These are phyloP conservation scores for Debaryomyces psychrophilus DNA, from an alignment of 1,139 yeast species.

Conservation along the genomic window DNA sequence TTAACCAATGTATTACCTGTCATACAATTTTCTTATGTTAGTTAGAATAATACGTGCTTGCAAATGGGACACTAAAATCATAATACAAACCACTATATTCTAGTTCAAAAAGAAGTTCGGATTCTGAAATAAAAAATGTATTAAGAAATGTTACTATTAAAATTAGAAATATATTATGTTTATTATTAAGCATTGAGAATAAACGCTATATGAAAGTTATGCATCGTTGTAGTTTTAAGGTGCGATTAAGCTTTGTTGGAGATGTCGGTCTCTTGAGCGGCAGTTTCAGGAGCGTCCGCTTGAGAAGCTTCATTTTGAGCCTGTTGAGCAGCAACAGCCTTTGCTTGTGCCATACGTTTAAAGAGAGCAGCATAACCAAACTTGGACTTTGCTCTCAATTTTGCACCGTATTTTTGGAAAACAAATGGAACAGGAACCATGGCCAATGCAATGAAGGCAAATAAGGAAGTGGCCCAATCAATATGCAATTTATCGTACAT, in stretches of 20 bases:
- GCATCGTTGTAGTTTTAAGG: neutral
- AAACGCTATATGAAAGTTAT: neutral
- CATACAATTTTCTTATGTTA: no score
- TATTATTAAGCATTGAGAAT: no score
- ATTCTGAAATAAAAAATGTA: no score
- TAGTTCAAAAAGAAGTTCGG: no score
- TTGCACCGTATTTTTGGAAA: slow-evolving; percentile 59
- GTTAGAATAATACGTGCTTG: no score
- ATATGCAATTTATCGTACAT: slow-evolving; percentile 43
- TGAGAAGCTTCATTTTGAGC: no score
- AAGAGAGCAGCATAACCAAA: slow-evolving; percentile 61
- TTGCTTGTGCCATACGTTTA: slow-evolving; percentile 31
- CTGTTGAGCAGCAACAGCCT: slow-evolving; percentile 18
- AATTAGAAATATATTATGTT: no score
- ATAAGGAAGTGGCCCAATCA: slow-evolving; percentile 43
- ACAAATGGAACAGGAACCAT: slow-evolving; percentile 43
- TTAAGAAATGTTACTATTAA: no score
- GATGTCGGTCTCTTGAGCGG: slow-evolving; percentile 6
- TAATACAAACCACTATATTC: no score
- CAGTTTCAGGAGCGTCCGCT: neutral
- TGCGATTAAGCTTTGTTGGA: neutral
- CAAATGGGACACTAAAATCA: no score
- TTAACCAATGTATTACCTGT: no score
- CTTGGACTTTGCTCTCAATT: slow-evolving; percentile 54
- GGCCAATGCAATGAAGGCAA: slow-evolving; percentile 38